Conservation (phyloP, 768 basidiomycete genomes). For the Lactarius akahatsu region DNA sequence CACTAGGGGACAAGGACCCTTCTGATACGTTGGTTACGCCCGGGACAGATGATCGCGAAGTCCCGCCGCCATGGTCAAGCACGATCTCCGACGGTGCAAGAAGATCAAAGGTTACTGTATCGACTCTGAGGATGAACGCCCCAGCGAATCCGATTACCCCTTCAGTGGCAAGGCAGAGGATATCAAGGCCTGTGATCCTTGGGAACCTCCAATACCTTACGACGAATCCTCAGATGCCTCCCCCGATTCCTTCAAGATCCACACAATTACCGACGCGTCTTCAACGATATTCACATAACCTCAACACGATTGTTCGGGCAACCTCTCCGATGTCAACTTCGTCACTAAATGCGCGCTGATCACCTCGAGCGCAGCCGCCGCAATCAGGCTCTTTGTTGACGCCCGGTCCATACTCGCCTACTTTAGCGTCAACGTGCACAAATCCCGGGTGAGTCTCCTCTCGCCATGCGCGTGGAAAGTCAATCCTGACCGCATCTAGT, state of each 20-base stretch:
- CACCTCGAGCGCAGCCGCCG: slow-evolving; percentile 57
- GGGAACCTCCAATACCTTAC: slow-evolving; percentile 16
- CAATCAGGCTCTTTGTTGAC: slow-evolving; percentile 62
- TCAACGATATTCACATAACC: slow-evolving; percentile 30
- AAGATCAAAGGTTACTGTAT: slow-evolving; percentile 19
- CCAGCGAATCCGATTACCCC: slow-evolving; percentile 44
- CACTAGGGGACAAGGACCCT: slow-evolving; percentile 6
- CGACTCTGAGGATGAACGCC: slow-evolving; percentile 21
- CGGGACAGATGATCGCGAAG: slow-evolving; percentile 11
- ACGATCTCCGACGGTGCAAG: slow-evolving; percentile 22
- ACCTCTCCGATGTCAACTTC: slow-evolving; percentile 49
- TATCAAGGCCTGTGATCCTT: slow-evolving; percentile 14
- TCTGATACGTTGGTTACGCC: slow-evolving; percentile 28
- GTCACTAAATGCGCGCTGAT: slow-evolving; percentile 44
- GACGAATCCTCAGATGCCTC: slow-evolving; percentile 10
- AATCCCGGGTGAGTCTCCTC: slow-evolving; percentile 50
- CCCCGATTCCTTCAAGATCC: slow-evolving; percentile 26
- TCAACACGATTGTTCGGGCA: slow-evolving; percentile 60
- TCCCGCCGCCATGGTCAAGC: slow-evolving; percentile 18
- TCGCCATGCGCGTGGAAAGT: background rate
- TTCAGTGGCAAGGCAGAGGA: slow-evolving; percentile 34
- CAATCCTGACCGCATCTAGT: slow-evolving; percentile 34
- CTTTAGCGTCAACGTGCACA: slow-evolving; percentile 48
- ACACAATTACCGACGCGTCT: slow-evolving; percentile 1
- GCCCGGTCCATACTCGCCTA: slow-evolving; percentile 49